Percentiles rank a stretch among this genome's conserved stretches.
Conservation (phyloP, 1,284 basidiomycete genomes). For the Jaminaea rosea region DNA sequence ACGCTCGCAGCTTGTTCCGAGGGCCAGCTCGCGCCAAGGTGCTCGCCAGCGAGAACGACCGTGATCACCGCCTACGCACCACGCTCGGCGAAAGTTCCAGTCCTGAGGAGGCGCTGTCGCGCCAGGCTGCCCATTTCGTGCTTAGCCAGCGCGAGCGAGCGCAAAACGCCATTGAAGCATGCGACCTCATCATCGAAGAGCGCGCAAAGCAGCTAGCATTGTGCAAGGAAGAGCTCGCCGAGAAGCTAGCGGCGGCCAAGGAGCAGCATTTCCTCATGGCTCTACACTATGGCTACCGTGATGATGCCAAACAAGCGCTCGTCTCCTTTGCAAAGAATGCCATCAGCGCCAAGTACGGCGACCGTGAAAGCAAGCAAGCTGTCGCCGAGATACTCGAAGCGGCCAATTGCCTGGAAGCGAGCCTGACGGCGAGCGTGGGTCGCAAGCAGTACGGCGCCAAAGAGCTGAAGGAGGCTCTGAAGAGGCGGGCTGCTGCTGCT, state of each 20-base stretch:
- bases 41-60: conserved; percentile 51
- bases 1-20: conserved; percentile 45
- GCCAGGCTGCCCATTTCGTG: background rate
- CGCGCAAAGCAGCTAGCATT: conserved; percentile 68
- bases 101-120: conserved; percentile 51
- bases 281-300: conserved; percentile 58
- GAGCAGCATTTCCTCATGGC: conserved; percentile 52
- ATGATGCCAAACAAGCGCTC: conserved; percentile 64
- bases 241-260: conserved; percentile 58
- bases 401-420: conserved; percentile 35
- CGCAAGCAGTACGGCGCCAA: conserved; percentile 8
- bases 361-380: conserved; percentile 62
- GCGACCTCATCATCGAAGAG: conserved; percentile 77
- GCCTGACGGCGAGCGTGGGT: conserved; percentile 12
- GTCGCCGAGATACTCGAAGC: conserved; percentile 58
- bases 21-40: conserved; percentile 12
- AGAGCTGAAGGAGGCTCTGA: conserved; percentile 17
- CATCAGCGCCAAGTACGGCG: conserved; percentile 55
- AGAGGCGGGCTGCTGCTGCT: conserved; percentile 7
- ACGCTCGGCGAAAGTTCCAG: conserved; percentile 76
- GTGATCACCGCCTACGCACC: conserved; percentile 75
- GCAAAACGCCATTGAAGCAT: conserved; percentile 63
- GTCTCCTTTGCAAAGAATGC: conserved; percentile 63
- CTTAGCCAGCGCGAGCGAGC: conserved; percentile 2
- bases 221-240: conserved; percentile 66